Evolutionary conservation across 345 rosid species (phyloP).

Genomic region (Eucalyptus cloeziana): DNA sequence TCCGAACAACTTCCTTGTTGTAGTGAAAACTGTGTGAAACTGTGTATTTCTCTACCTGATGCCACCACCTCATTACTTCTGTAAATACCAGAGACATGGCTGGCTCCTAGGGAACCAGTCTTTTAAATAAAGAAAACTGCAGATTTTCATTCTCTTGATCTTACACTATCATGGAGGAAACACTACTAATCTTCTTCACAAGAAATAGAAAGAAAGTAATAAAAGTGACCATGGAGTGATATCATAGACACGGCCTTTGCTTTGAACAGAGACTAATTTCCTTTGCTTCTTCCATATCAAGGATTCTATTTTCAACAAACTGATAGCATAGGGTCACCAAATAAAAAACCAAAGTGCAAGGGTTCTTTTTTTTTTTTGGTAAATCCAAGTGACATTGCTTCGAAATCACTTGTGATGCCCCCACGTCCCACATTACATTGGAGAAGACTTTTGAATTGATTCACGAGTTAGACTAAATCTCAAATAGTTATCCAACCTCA

Average conservation of each 20-base stretch:
- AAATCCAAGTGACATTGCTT: neutral
- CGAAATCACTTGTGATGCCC: neutral
- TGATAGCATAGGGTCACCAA: neutral
- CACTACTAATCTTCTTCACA: neutral
- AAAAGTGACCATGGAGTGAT: neutral
- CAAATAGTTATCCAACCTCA: neutral
- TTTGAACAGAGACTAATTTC: neutral
- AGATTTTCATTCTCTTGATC: neutral
- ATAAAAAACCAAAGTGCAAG: neutral
- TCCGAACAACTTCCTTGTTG: neutral
- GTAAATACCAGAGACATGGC: neutral
- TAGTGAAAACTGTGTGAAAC: neutral
- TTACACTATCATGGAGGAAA: neutral
- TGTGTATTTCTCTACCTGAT: neutral
- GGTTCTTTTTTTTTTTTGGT: too few species aligned
- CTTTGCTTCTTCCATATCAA: neutral
- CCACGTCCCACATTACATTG: neutral
- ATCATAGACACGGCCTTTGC: neutral
- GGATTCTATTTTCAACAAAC: neutral
- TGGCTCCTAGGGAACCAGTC: neutral
- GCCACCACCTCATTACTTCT: neutral
- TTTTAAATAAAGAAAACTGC: neutral
- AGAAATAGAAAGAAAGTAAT: neutral
- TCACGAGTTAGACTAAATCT: neutral
- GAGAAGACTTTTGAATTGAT: neutral